A percentile compares a stretch with the other conserved stretches of the same genome.
phyloP scores from a whole-genome alignment of 148 eudicot genomes.

The Vaccinium darrowii region DNA sequence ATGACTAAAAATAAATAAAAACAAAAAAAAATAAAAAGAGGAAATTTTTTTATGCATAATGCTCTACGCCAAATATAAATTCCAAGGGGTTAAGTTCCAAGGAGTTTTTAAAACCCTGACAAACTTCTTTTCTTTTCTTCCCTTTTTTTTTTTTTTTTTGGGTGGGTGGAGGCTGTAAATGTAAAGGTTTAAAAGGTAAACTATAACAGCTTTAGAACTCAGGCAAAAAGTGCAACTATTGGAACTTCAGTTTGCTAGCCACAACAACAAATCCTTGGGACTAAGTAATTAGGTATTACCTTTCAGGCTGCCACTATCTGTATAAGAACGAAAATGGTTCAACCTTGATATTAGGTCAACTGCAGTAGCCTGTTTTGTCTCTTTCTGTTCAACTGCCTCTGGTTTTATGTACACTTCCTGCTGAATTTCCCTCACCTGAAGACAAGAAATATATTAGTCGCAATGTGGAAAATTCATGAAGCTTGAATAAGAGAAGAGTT shows the following conservation, averaged over 20 bases:
- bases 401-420: conserved; percentile 54
- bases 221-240: not conserved
- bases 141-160: too few species aligned
- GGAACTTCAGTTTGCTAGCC: not conserved
- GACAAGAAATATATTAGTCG: not conserved
- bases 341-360: conserved; percentile 71
- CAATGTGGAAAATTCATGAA: not conserved
- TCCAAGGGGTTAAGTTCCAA: not conserved
- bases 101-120: not conserved
- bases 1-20: not conserved
- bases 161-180: not conserved
- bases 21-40: not conserved
- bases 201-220: not conserved
- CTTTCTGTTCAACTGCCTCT: conserved; percentile 58
- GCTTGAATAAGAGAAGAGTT: not conserved
- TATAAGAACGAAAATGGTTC: conserved; percentile 49
- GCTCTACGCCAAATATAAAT: not conserved
- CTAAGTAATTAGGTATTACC: conserved; percentile 34
- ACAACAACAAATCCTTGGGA: not conserved
- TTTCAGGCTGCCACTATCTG: conserved; percentile 67
- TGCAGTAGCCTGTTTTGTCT: conserved; percentile 74
- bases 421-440: conserved; percentile 75
- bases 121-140: too few species aligned
- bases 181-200: not conserved
- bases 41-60: not conserved